Base-by-base conservation (phyloP, 768 basidiomycete genomes). In the Mycena pura region DNA sequence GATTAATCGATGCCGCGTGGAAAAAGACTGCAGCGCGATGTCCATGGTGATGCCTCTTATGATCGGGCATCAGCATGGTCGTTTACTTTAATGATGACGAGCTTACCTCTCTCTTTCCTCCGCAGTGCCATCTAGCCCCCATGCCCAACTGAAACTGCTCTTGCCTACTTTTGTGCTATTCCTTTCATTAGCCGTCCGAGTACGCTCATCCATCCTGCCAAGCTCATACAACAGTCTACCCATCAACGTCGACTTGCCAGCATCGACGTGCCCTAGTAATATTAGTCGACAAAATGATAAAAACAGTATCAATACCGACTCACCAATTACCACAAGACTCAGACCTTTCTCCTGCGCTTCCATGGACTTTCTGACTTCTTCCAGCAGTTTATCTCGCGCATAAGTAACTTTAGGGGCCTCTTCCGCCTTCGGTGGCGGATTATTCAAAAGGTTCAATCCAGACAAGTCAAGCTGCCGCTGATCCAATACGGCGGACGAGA, bases 231-330 rank as follows among this genome's bases (percentile, higher is more conserved):
- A 70, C 59, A 99, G 69, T 55, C 96, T 82, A 2, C 97, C 97
- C 94, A 99, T 98, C 25, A 99, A 77, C 1, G 97, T 99, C 5
- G 95, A 97, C 75, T 99, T 99, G 24, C 97, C 97, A 17, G 97
- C 97, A 76, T 99, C 97, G 62, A 99, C 97, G 70, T 99, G 97
- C 36, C 97, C 96, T 98, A 67, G 3, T 31, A 24, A 39, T 40
- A 52, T 32, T 13, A 60, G 45, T n/a, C 7, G 3, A 9, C 11
- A 31, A 5, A 29, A 17, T 27, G 21, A 47, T 11, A 27, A 31
- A 10, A 32, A 21, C 14, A n/a, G 28, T 24, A 11, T 7, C 29
- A 15, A 36, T 4, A 51, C 5, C 36, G 27, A 68, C 79, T 66
- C 71, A 96, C 96, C 97, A 40, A 99, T 90, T 43, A 99, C 94